Evolutionary conservation across 2,329 filamentous ascomycete species (phyloP), one percentile per base, ranked within the genome.

Genomic region (Alternaria burnsii): DNA sequence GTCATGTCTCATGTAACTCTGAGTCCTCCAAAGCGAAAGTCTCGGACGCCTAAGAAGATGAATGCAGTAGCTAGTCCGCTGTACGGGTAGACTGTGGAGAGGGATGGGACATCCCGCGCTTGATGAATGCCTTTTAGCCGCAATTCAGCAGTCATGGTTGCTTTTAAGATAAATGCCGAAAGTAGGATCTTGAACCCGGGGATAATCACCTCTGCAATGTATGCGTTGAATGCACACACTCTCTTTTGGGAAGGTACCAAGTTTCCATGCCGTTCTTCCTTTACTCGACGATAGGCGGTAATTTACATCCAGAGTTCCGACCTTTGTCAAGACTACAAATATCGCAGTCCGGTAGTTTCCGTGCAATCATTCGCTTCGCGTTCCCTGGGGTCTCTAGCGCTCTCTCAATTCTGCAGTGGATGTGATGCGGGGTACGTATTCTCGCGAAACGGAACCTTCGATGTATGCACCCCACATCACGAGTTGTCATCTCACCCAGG

Each of bases 391-490:
- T 26, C 32, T 24, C 26, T 48, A 48, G 46, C 46, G 30, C 46
- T 12, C 7, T 24, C 46, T 7, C 5, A 24, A 11, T 42, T 6
- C 20, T 30, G 20, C 24, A 36, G 20, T 38, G 5, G 30, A 50
- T 36, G 20, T 36, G 40, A 42, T 42, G 46, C 46, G 46, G 46
- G 46, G 46, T 50, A 36, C 40, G 4, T 42, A 24, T 50, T 36
- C 46, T 30, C 30, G 46, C 46, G 46, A 50, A 50, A 36, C 40
- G 30, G 22, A 22, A 50, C 30, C 12, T 36, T 7, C 30, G 6
- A 22, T 50, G 51, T 43, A 53, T 53, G 51, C 18, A 53, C 51
- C 51, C 51, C 51, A 53, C 26, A 43, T 53, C 51, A 53, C 51
- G 51, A 53, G 50, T 41, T 34, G 16, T 9, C 40, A 20, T 53